Evolutionary conservation across 768 basidiomycete genomes (phyloP), one percentile per base, ranked within the genome.

Genomic region (Gymnopilus dilepis): DNA sequence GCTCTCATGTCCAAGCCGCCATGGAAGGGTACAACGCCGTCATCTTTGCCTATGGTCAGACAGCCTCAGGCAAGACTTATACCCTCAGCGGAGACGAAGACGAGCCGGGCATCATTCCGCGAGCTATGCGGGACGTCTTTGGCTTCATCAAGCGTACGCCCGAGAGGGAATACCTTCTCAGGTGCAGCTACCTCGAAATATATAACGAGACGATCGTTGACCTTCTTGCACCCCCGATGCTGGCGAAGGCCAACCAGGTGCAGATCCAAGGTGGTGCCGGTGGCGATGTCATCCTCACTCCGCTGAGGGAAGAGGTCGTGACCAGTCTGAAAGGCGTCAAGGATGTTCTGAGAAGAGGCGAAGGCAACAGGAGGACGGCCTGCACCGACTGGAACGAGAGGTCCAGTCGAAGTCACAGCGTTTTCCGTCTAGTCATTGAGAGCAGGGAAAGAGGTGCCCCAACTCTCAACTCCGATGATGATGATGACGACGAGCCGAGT

Each of bases 311-410:
- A 71, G 94, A 96, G 71, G 95, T 96, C 2, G 94, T 99, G n/a
- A 95, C 93, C 13, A 91, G 90, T 67, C 78, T 97, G 28, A 91
- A 90, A 67, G 85, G 91, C 38, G 94, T 99, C 13, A 85, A 87
- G 56, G 92, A 93, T 61, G 90, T 98, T 4, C 77, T 99, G 67
- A 83, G 85, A 68, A 80, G 94, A 22, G 97, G 97, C 4, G 94
- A 97, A 72, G 86, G 90, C 3, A 89, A 94, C 69, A 80, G 97
- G 52, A 81, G 94, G 62, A 97, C 95, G 3, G 96, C 95, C 0
- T 92, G 88, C 67, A 99, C 97, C n/a, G 97, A 99, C 70, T 99
- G 97, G 97, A 99, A 99, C 71, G 92, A 95, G 68, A 78, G 97
- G 60, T 95, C 93, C 77, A 95, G 93, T 71, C 82, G 97, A 33